phyloP scores from a whole-genome alignment of 1,284 basidiomycete species.

The Naganishia sp. region DNA sequence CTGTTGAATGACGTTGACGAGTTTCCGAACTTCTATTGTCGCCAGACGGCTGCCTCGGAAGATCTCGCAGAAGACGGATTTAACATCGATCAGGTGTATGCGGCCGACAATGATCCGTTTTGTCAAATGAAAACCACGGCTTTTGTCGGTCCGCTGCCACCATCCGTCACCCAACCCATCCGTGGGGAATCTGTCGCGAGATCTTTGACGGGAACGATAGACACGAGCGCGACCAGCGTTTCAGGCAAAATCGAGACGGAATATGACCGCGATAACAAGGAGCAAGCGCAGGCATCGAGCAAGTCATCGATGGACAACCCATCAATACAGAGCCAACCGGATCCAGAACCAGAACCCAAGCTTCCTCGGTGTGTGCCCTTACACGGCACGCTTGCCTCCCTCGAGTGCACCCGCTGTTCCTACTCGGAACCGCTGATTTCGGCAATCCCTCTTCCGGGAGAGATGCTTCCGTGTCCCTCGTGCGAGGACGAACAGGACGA shows the following conservation, averaged over 20 bases:
- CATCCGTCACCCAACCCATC: neutral
- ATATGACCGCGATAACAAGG: constrained; percentile 5
- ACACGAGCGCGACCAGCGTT: constrained; percentile 25
- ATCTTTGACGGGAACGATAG: constrained; percentile 12
- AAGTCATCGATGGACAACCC: no score
- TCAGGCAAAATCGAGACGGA: constrained; percentile 20
- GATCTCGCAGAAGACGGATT: neutral
- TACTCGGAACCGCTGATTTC: constrained; percentile 67
- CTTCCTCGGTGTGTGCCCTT: constrained; percentile 79
- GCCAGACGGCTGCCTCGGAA: neutral
- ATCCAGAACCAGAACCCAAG: constrained; percentile 18
- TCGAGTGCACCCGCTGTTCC: constrained; percentile 80
- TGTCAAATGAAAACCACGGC: neutral
- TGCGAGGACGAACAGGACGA: constrained; percentile 71
- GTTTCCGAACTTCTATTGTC: neutral
- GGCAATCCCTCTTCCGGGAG: constrained; percentile 59
- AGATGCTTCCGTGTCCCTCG: constrained; percentile 73
- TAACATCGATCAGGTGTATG: neutral
- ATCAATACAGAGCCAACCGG: neutral
- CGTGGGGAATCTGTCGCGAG: constrained; percentile 3
- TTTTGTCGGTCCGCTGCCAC: neutral
- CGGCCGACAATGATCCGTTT: constrained; percentile 9
- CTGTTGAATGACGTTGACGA: neutral
- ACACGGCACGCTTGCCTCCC: constrained; percentile 76
- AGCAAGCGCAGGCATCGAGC: neutral